phyloP scores from a whole-genome alignment of 257 asterid genomes.

The Solanum sejunctum region DNA sequence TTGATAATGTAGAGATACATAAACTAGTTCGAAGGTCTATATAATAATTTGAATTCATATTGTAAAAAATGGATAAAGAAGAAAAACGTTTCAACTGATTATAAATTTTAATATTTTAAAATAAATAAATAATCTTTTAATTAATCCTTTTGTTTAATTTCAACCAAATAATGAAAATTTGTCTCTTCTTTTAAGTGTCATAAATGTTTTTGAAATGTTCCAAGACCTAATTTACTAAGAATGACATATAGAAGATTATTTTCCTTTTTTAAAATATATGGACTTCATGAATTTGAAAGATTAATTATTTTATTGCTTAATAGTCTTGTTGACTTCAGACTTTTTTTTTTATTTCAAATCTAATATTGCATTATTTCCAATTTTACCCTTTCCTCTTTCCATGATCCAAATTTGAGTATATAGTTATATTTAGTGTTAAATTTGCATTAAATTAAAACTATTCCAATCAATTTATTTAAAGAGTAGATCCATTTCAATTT shows the following conservation, averaged over 20 bases:
- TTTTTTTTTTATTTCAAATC: neutral
- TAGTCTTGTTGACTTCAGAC: conserved; percentile 28
- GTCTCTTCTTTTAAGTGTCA: neutral
- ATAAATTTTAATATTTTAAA: neutral
- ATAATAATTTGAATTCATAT: neutral
- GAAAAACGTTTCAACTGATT: neutral
- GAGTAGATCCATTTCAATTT: neutral
- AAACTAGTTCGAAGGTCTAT: neutral
- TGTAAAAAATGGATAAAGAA: neutral
- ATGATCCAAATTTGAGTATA: neutral
- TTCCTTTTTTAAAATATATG: neutral
- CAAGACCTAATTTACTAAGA: neutral
- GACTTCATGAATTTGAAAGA: neutral
- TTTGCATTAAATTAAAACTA: neutral
- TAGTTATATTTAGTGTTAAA: neutral
- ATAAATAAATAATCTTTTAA: no score
- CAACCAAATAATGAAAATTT: neutral
- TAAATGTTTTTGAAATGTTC: neutral
- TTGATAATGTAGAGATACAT: neutral
- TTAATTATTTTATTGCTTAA: conserved; percentile 7
- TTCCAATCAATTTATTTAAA: neutral
- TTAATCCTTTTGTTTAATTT: neutral
- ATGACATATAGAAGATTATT: neutral
- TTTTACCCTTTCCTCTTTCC: neutral
- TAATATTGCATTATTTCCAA: conserved; percentile 10